phyloP scores from a whole-genome alignment of 345 rosid species.

The Melaleuca alternifolia region DNA sequence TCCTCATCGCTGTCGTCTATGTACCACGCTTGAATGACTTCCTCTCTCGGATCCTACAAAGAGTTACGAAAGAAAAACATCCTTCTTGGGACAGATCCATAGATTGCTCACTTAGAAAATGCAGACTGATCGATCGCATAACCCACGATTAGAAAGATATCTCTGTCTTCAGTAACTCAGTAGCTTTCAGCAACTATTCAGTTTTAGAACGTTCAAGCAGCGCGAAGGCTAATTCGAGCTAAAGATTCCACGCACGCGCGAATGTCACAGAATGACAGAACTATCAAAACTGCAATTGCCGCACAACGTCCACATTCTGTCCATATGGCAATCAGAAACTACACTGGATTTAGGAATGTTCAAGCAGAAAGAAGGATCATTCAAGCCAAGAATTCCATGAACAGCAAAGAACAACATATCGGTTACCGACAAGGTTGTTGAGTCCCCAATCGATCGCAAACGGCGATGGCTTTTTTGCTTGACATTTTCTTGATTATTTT shows the following conservation, averaged over 20 bases:
- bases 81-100: accelerated
- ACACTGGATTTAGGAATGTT: background rate
- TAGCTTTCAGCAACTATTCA: background rate
- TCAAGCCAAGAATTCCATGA: background rate
- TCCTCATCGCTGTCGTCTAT: slow-evolving; percentile 76
- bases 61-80: background rate
- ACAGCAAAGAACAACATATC: background rate
- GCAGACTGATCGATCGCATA: background rate
- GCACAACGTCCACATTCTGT: background rate
- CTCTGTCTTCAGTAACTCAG: background rate
- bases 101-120: background rate
- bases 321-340: background rate
- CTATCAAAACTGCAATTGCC: background rate
- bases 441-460: too few species aligned
- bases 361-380: background rate
- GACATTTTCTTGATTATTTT: background rate
- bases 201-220: background rate
- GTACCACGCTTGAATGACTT: slow-evolving; percentile 86
- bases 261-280: accelerated
- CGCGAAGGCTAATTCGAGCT: accelerated
- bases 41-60: slow-evolving; percentile 49
- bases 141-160: background rate
- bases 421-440: background rate
- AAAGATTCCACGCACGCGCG: background rate
- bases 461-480: background rate